These are phyloP conservation scores for Didymosphaeria variabile DNA, from an alignment of 2,329 filamentous ascomycete genomes.

Conservation along the genomic window DNA sequence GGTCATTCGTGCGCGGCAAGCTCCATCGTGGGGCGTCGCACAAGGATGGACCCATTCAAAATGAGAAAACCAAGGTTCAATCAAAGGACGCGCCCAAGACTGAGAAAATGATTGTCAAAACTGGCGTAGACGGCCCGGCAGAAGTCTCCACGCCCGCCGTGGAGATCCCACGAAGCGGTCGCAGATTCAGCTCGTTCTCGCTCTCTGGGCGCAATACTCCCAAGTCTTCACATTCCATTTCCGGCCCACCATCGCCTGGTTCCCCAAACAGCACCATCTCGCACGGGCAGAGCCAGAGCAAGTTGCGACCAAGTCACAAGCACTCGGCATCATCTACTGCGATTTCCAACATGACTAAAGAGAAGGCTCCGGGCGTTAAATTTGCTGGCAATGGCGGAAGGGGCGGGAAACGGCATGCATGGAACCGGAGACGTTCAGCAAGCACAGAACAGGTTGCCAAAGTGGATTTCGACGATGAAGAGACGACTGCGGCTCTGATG, in stretches of 20 bases:
- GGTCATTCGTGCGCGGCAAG: constrained; percentile 45
- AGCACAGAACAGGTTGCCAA: constrained; percentile 48
- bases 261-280: constrained; percentile 48
- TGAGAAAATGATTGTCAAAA: constrained; percentile 37
- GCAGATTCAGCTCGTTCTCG: constrained; percentile 50
- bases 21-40: constrained; percentile 36
- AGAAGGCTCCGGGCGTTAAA: constrained; percentile 34
- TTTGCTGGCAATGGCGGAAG: constrained; percentile 39
- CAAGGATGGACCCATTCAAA: constrained; percentile 23
- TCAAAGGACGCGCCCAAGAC: constrained; percentile 23
- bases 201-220: constrained; percentile 48
- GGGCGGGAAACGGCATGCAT: constrained; percentile 30
- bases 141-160: constrained; percentile 34
- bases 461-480: constrained; percentile 31
- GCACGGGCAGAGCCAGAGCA: constrained; percentile 27
- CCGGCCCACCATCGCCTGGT: constrained; percentile 45
- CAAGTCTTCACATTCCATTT: constrained; percentile 47
- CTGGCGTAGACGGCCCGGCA: constrained; percentile 37
- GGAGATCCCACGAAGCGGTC: constrained; percentile 34
- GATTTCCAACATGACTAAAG: constrained; percentile 38
- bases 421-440: constrained; percentile 45
- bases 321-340: constrained; percentile 43
- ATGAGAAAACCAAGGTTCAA: constrained; percentile 15
- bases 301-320: constrained; percentile 20
- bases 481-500: constrained; percentile 44